Evolutionary conservation across 2,329 filamentous ascomycete species (phyloP).

Genomic region (Colletotrichum filicis): DNA sequence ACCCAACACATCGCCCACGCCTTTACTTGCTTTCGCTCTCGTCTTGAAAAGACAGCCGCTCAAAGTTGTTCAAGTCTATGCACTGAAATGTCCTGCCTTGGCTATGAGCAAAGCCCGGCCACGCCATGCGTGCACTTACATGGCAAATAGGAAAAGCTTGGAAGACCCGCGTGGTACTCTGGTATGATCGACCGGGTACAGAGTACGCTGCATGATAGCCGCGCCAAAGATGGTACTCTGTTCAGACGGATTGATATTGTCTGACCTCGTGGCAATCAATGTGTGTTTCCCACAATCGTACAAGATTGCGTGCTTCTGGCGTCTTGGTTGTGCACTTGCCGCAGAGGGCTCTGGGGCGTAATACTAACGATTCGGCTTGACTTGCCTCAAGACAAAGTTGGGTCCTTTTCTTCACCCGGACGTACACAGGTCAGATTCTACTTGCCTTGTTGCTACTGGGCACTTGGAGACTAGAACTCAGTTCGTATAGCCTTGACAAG

Average conservation of each 20-base stretch:
- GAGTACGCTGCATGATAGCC: not conserved
- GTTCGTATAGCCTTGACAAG: not conserved
- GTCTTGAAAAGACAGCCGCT: not conserved
- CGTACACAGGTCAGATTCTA: not conserved
- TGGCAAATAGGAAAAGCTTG: not conserved
- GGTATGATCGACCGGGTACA: not conserved
- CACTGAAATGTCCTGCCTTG: not conserved
- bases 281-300: not conserved
- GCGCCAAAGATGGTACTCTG: not conserved
- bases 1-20: not conserved
- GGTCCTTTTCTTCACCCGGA: not conserved
- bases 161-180: constrained; percentile 5
- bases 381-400: not conserved
- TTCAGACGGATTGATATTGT: not conserved
- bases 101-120: not conserved
- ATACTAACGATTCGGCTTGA: not conserved
- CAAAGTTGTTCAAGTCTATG: not conserved
- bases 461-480: not conserved
- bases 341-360: not conserved
- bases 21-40: not conserved
- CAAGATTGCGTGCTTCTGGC: constrained; percentile 25
- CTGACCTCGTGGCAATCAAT: not conserved
- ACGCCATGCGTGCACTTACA: not conserved
- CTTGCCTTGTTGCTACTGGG: not conserved
- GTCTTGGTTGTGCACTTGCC: not conserved